Evolutionary conservation across 2,329 filamentous ascomycete genomes (phyloP).

Genomic region (Chrysoporthe austroafricana): DNA sequence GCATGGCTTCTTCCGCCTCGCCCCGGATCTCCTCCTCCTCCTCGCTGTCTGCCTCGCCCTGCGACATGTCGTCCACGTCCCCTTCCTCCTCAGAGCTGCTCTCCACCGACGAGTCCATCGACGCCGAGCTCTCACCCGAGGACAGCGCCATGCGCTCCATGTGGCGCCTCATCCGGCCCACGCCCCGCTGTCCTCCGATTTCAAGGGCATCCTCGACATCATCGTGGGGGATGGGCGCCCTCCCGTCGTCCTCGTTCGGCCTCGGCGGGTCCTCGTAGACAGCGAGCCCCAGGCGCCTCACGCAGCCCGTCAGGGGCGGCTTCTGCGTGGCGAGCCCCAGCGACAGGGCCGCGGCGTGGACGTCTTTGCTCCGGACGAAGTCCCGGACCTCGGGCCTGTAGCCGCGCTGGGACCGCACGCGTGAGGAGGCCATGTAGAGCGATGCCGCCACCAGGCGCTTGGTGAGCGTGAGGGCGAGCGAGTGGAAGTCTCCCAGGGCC

Average conservation of each 20-base stretch:
- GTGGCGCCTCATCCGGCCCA: conserved; percentile 12
- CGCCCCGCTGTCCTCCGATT: conserved; percentile 15
- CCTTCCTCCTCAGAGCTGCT: conserved; percentile 10
- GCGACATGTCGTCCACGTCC: neutral
- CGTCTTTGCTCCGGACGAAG: conserved; percentile 49
- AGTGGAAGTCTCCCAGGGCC: conserved; percentile 76
- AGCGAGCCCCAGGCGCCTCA: conserved; percentile 54
- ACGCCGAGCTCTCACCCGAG: conserved; percentile 11
- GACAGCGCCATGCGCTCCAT: conserved; percentile 13
- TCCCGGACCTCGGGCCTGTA: conserved; percentile 35
- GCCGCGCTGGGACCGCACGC: conserved; percentile 58
- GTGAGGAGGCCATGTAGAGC: conserved; percentile 71
- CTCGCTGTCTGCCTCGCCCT: conserved; percentile 14
- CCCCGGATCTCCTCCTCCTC: conserved; percentile 28
- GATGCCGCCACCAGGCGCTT: conserved; percentile 70
- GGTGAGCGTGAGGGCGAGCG: conserved; percentile 68
- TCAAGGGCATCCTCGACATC: conserved; percentile 48
- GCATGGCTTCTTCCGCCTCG: conserved; percentile 49
- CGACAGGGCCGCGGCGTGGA: conserved; percentile 52
- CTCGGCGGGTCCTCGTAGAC: conserved; percentile 45
- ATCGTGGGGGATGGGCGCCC: conserved; percentile 45
- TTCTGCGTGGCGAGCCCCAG: conserved; percentile 47
- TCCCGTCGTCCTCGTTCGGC: conserved; percentile 34
- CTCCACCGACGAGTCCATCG: conserved; percentile 7
- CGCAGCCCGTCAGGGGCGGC: conserved; percentile 49